Evolutionary conservation across 2,329 filamentous ascomycete genomes (phyloP).

Genomic region (Fusarium sp.): DNA sequence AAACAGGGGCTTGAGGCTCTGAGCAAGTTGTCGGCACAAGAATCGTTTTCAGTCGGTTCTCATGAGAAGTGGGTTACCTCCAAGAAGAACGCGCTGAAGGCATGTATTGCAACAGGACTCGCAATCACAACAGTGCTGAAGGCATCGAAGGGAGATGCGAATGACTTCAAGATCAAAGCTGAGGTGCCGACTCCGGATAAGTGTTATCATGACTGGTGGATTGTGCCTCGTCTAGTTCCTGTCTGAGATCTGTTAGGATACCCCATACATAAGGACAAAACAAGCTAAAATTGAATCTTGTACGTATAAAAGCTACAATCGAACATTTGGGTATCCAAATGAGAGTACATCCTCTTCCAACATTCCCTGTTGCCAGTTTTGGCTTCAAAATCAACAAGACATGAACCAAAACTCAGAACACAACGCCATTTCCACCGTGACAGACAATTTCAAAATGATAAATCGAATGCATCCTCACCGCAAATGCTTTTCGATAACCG

Average conservation of each 20-base stretch:
- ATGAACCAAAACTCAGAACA: conserved; percentile 18
- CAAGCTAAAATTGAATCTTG: conserved; percentile 29
- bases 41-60: conserved; percentile 68
- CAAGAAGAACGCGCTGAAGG: conserved; percentile 72
- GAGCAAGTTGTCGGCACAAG: conserved; percentile 63
- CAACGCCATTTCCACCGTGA: conserved; percentile 32
- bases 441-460: conserved; percentile 20
- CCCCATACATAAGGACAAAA: conserved; percentile 9
- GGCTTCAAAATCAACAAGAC: conserved; percentile 14
- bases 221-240: conserved; percentile 66
- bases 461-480: conserved; percentile 31
- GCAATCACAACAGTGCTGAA: conserved; percentile 72
- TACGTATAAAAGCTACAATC: conserved; percentile 35
- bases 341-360: conserved; percentile 29
- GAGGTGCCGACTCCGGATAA: conserved; percentile 67
- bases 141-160: conserved; percentile 58
- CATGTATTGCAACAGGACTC: conserved; percentile 78
- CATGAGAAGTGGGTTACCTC: conserved; percentile 73
- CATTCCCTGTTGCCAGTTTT: conserved; percentile 13
- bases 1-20: conserved; percentile 70
- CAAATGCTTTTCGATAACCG: conserved; percentile 29
- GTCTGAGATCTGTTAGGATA: conserved; percentile 9
- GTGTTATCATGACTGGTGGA: conserved; percentile 75
- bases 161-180: conserved; percentile 59
- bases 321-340: conserved; percentile 49